Percentiles rank a stretch among this genome's conserved stretches.
Conservation (phyloP, 2,329 filamentous ascomycete genomes). For the Pseudocercospora cruenta region DNA sequence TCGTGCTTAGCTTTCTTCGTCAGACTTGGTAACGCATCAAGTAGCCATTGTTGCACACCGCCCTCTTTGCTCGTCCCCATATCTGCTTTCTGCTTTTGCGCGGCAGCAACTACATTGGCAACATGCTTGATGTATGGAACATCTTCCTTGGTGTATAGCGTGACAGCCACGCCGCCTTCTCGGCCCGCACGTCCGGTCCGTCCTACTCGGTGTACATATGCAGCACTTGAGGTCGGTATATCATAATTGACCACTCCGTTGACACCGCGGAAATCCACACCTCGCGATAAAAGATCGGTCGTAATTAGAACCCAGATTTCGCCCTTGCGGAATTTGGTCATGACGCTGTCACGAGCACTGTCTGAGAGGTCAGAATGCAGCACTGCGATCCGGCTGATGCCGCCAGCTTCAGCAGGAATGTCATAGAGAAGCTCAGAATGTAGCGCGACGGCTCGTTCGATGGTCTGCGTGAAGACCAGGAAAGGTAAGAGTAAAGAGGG, state of each 20-base stretch:
- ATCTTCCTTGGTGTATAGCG: conserved; percentile 94
- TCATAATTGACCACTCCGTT: conserved; percentile 98
- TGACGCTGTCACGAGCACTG: conserved; percentile 73
- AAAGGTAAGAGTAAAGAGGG: conserved; percentile 78
- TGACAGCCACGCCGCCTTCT: conserved; percentile 85
- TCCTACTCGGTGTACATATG: conserved; percentile 91
- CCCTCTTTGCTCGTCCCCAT: conserved; percentile 46
- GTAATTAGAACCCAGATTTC: conserved; percentile 97
- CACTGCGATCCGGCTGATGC: conserved; percentile 80
- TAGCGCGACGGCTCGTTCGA: conserved; percentile 83
- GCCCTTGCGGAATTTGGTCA: conserved; percentile 86
- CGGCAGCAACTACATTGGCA: conserved; percentile 86
- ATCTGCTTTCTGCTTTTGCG: conserved; percentile 66
- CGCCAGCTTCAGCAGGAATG: conserved; percentile 85
- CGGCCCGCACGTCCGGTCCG: conserved; percentile 87
- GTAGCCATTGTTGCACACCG: conserved; percentile 78
- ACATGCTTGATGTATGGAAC: conserved; percentile 87
- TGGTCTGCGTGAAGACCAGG: conserved; percentile 94
- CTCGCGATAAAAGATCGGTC: conserved; percentile 87
- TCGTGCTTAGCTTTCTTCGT: conserved; percentile 82
- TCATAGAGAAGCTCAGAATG: conserved; percentile 92
- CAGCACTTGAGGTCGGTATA: conserved; percentile 85
- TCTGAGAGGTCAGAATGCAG: conserved; percentile 86
- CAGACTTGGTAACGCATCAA: conserved; percentile 82
- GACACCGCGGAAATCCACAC: conserved; percentile 91